Conservation (phyloP, 108 stramenopile species). For the Hondaea fermentalgiana region DNA sequence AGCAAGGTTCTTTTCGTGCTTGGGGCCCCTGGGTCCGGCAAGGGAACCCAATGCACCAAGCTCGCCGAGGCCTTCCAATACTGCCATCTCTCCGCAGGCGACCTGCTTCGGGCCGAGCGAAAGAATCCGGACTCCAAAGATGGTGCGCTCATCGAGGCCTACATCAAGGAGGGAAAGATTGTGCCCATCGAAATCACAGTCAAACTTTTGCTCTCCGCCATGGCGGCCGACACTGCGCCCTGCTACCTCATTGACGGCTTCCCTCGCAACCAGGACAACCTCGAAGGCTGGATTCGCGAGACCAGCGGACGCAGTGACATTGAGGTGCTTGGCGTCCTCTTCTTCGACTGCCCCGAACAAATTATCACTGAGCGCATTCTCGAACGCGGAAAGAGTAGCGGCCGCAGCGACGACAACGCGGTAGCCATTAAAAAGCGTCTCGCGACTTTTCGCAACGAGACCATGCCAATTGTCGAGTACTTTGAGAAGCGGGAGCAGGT, state of each 20-base stretch:
- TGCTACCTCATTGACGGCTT: slow-evolving; percentile 53
- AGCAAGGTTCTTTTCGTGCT: slow-evolving; percentile 35
- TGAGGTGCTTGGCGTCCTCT: slow-evolving; percentile 19
- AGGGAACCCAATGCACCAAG: slow-evolving; percentile 54
- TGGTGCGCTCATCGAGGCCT: slow-evolving; percentile 36
- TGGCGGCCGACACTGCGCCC: not conserved
- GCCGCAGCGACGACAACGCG: slow-evolving; percentile 48
- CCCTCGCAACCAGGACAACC: slow-evolving; percentile 46
- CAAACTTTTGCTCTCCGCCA: slow-evolving; percentile 32
- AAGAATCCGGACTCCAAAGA: slow-evolving; percentile 24
- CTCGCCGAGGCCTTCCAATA: slow-evolving; percentile 37
- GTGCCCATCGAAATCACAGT: slow-evolving; percentile 40
- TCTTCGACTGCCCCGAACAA: slow-evolving; percentile 37
- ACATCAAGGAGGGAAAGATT: slow-evolving; percentile 36
- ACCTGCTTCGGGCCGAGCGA: slow-evolving; percentile 47
- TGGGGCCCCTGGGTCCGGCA: slow-evolving; percentile 51
- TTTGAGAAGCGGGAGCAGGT: slow-evolving; percentile 25
- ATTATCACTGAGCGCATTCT: slow-evolving; percentile 24
- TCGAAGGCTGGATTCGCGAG: slow-evolving; percentile 35
- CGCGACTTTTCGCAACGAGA: slow-evolving; percentile 20
- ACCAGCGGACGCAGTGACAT: slow-evolving; percentile 28
- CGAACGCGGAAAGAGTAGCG: slow-evolving; percentile 38
- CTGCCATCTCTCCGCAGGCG: slow-evolving; percentile 47
- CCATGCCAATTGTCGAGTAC: slow-evolving; percentile 46
- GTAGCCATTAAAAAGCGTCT: slow-evolving; percentile 44